Conservation (phyloP, 139 green algal species). For the Coccomyxa sp. region DNA sequence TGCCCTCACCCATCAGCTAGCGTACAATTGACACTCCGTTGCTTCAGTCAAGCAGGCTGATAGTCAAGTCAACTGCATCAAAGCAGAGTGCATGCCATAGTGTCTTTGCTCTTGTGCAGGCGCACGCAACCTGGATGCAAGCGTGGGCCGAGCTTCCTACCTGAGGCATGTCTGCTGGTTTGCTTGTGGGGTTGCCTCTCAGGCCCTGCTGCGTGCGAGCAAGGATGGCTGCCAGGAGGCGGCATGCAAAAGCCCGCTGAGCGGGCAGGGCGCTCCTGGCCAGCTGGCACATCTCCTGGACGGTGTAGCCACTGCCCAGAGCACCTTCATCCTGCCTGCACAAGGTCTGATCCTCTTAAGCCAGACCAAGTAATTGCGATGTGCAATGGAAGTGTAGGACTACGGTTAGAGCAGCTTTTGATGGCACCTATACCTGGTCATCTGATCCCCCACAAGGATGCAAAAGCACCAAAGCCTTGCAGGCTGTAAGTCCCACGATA, state of each 20-base stretch:
- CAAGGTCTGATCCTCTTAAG: neutral
- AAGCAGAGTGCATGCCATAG: too few relatives aligned
- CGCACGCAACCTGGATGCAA: too few relatives aligned
- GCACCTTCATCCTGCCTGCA: constrained; percentile 18
- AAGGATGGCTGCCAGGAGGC: constrained; percentile 44
- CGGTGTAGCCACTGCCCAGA: constrained; percentile 42
- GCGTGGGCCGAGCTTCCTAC: too few relatives aligned
- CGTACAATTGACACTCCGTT: too few relatives aligned
- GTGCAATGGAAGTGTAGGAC: neutral
- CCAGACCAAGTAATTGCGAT: neutral
- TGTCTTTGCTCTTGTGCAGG: too few relatives aligned
- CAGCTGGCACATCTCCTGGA: constrained; percentile 54
- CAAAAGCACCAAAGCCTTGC: neutral
- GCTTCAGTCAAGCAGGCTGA: too few relatives aligned
- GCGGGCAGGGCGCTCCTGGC: constrained; percentile 37
- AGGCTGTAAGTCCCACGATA: neutral
- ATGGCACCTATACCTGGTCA: neutral
- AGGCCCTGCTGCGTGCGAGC: constrained; percentile 1
- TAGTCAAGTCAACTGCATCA: too few relatives aligned
- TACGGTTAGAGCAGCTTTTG: neutral
- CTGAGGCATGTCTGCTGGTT: too few relatives aligned
- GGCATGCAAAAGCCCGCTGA: constrained; percentile 49
- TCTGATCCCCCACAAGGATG: neutral
- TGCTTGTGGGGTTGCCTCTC: too few relatives aligned
- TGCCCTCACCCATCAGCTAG: too few relatives aligned